These are phyloP conservation scores for Senecio squalidus DNA, from an alignment of 140 eudicot genomes.

Conservation along the genomic window DNA sequence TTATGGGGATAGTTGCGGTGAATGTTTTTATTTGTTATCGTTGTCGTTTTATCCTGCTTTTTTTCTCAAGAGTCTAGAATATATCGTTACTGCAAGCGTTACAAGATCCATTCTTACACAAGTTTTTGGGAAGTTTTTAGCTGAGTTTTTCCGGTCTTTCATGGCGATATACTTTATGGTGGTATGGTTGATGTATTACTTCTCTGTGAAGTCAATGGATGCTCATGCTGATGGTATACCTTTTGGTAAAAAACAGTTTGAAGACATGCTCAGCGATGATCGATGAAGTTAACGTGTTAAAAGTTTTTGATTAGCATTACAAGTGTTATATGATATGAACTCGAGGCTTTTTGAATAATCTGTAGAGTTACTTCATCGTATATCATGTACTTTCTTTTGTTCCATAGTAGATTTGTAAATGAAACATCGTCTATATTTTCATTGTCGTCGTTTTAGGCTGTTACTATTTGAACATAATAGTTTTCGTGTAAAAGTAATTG, in stretches of 20 bases:
- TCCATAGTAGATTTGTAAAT: neutral
- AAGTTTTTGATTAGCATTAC: slow-evolving; percentile 33
- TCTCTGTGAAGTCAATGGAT: slow-evolving; percentile 64
- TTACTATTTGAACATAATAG: no score
- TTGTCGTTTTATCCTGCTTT: slow-evolving; percentile 53
- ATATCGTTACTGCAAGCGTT: slow-evolving; percentile 52
- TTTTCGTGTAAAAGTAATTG: no score
- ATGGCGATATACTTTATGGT: slow-evolving; percentile 86
- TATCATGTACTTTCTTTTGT: neutral
- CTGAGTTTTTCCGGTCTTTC: slow-evolving; percentile 39
- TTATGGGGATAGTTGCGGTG: slow-evolving; percentile 62
- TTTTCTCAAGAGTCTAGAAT: slow-evolving; percentile 62
- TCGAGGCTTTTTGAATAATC: slow-evolving; percentile 29
- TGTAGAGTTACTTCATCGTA: slow-evolving; percentile 33
- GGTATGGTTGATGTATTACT: slow-evolving; percentile 73
- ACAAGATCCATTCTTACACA: slow-evolving; percentile 49
- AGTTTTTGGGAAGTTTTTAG: slow-evolving; percentile 47
- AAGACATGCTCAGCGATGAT: slow-evolving; percentile 55
- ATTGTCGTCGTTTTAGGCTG: neutral
- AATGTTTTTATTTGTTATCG: slow-evolving; percentile 69
- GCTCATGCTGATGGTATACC: slow-evolving; percentile 48
- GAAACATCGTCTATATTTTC: neutral
- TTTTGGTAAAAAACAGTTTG: slow-evolving; percentile 77
- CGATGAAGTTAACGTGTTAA: slow-evolving; percentile 14
- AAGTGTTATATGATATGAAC: slow-evolving; percentile 42